Base-by-base conservation (phyloP, 2,329 filamentous ascomycete species). In the Aureobasidium sp. region DNA sequence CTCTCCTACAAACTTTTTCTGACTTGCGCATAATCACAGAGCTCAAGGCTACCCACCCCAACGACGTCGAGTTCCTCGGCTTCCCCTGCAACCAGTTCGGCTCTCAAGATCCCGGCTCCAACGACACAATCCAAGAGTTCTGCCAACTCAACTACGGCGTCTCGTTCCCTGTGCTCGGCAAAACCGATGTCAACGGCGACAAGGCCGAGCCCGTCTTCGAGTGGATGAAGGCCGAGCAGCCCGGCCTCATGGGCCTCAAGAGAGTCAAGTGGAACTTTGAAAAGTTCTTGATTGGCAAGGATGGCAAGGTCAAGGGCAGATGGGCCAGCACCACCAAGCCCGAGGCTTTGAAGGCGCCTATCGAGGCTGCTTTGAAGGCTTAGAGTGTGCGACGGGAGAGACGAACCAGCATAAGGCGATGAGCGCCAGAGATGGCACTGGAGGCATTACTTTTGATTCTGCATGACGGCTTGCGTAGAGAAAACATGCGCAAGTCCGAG, bases 71-170 rank as follows among this genome's bases (percentile, higher is more conserved):
- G 71, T 86, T 99, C 78, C 83, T 99, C 72, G 94, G 92, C 70
- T 97, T 99, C 80, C 94, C 94, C 63, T 97, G 93, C 87, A 99
- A 97, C 83, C 94, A 99, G 78, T 99, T 99, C 77, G 90, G 87
- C 71, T 77, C 78, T 68, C 94, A 99, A 78, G 94, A 97, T 73
- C 93, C 93, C 34, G 91, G 90, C 70, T 82, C 78, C 15, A 80
- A 86, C 44, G 77, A 81, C 9, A 85, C 91, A 71, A 76, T 88
- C 62, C 77, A 84, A 68, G 79, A 80, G 27, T 82, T 92, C 79
- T 97, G 92, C 83, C 89, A 91, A 79, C 64, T 94, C 75, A 97
- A 97, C 83, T 97, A 96, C 76, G 90, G 92, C 75, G 91, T 97
- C 67, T 87, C 81, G 56, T 97, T 97, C 82, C 91, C 93, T 68